These are phyloP conservation scores for Chalciporus chontae DNA, from an alignment of 768 basidiomycete species.

Conservation along the genomic window DNA sequence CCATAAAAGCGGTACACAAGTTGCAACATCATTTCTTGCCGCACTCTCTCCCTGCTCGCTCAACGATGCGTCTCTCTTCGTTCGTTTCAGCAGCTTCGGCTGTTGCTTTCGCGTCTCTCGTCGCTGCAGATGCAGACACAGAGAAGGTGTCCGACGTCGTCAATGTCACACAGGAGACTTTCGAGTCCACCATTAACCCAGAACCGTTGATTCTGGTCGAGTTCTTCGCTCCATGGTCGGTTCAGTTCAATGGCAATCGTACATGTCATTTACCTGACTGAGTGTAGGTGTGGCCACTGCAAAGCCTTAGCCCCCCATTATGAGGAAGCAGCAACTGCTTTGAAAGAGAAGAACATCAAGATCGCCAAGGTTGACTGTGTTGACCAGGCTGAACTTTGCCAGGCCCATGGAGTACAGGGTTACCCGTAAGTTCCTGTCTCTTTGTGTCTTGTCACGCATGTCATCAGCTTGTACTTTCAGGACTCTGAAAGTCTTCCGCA, in stretches of 20 bases:
- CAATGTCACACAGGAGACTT: constrained; percentile 64
- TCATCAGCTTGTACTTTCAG: constrained; percentile 22
- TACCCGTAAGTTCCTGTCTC: constrained; percentile 70
- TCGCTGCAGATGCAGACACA: constrained; percentile 40
- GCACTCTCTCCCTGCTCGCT: constrained; percentile 20
- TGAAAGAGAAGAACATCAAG: constrained; percentile 88
- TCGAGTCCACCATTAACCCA: constrained; percentile 59
- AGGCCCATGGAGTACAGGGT: constrained; percentile 81
- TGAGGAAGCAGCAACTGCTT: constrained; percentile 87
- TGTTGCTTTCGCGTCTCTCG: constrained; percentile 52
- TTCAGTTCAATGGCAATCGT: neutral
- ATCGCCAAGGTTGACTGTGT: constrained; percentile 98
- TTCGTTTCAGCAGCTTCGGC: constrained; percentile 48
- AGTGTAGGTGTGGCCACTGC: constrained; percentile 88
- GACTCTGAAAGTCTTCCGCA: constrained; percentile 88
- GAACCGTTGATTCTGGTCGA: constrained; percentile 86
- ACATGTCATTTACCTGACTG: neutral
- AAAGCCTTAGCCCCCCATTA: constrained; percentile 93
- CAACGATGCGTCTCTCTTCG: constrained; percentile 62
- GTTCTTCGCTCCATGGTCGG: constrained; percentile 88
- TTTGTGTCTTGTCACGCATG: neutral
- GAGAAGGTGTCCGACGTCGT: constrained; percentile 71
- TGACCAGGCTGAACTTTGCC: constrained; percentile 88
- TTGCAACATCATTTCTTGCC: neutral
- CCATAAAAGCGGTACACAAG: constrained; percentile 24